phyloP scores from a whole-genome alignment of 805 yeast species.

The Wickerhamiella sergipiensis region DNA sequence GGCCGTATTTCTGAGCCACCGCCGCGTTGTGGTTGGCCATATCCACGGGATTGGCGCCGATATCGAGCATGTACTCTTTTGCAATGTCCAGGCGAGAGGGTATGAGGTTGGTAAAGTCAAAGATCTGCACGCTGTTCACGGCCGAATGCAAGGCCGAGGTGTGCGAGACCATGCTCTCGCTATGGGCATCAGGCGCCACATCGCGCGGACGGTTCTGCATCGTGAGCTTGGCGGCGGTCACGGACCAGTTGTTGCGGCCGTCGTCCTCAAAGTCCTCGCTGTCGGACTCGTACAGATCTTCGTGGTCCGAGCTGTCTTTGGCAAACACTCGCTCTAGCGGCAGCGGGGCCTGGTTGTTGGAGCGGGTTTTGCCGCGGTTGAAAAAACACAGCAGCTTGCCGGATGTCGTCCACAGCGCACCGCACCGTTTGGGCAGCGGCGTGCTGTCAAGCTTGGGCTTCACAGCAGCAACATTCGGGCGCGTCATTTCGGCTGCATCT shows the following conservation, averaged over 20 bases:
- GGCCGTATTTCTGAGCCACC: constrained; percentile 53
- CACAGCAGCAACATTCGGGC: constrained; percentile 4
- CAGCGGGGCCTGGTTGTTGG: constrained; percentile 8
- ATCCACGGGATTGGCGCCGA: constrained; percentile 38
- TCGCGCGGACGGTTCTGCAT: neutral
- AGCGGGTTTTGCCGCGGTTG: constrained; percentile 35
- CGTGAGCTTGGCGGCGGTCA: constrained; percentile 2
- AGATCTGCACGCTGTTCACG: constrained; percentile 23
- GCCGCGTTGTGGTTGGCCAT: constrained; percentile 57
- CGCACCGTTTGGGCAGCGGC: constrained; percentile 88
- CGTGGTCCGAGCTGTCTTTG: constrained; percentile 12
- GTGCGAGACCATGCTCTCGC: neutral
- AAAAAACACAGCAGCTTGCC: constrained; percentile 78
- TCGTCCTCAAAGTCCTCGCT: constrained; percentile 14
- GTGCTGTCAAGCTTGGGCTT: constrained; percentile 51
- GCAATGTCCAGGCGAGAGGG: constrained; percentile 61
- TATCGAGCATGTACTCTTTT: constrained; percentile 26
- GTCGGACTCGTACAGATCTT: constrained; percentile 12
- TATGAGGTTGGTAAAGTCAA: constrained; percentile 54
- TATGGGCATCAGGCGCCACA: neutral
- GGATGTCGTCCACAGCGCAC: constrained; percentile 72
- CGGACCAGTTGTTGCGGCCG: constrained; percentile 11
- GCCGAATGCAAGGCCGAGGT: constrained; percentile 25
- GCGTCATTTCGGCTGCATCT: constrained; percentile 20
- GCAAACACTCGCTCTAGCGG: constrained; percentile 17